Evolutionary conservation across 75 land plant genomes (phyloP), one percentile per base, ranked within the genome.

Genomic region (Cunninghamia lanceolata): DNA sequence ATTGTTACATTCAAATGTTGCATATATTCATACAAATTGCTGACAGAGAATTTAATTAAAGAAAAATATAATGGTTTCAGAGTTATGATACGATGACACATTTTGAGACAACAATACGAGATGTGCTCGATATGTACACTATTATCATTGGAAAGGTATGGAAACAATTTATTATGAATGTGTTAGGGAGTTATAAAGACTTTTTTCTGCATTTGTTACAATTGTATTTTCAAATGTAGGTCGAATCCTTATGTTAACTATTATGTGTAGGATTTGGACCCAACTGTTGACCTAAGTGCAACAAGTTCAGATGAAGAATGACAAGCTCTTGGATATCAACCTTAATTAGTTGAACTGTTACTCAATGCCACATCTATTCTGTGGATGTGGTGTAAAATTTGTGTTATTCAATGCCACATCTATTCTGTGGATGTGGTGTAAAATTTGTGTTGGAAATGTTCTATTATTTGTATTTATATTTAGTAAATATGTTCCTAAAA

Each of bases 11-110:
- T 52, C 54, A 7, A 45, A 45, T 9, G 15, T 19, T 80, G 82
- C 38, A 79, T 79, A n/a, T 45, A 80, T 80, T 80, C 30, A 28
- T 42, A 19, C 30, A 80, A n/a, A 45, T 45, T 42, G 50, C 16
- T 36, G 25, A 21, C 47, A 43, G 4, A 40, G 43, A 85, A 17
- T 40, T 74, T 38, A 32, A 75, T 25, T 84, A 21, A 32, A 6
- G 21, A 17, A 50, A 81, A 42, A 8, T 70, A 28, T 25, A 32
- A 53, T 83, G 32, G 39, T 84, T 91, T 77, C 94, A 95, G 96
- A 95, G 96, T 43, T 95, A 95, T 63, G 96, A 95, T 89, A 93
- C 97, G 46, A 93, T 96, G n/a, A 94, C 97, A 59, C 97, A 95
- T 81, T 95, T 95, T 87, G 97, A 95, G 87, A 93, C 96, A 46